Percentiles rank a stretch among this genome's conserved stretches.
phyloP scores from a whole-genome alignment of 2,329 filamentous ascomycete species.

The Penicillium freii region DNA sequence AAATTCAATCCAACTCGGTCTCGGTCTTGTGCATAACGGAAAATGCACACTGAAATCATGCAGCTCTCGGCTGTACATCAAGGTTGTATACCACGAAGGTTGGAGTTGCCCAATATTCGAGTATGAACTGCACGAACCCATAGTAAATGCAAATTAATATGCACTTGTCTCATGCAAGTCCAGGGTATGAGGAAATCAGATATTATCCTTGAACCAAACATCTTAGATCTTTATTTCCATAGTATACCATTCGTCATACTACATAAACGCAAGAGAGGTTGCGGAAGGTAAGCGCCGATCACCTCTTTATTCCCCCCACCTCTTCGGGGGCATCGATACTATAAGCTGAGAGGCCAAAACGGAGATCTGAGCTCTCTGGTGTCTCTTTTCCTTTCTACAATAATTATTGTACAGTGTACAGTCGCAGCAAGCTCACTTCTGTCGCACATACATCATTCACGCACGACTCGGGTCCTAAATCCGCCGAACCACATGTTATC shows the following conservation, averaged over 20 bases:
- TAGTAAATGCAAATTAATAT: background rate
- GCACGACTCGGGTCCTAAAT: conserved; percentile 4
- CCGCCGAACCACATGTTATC: conserved; percentile 17
- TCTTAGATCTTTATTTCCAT: conserved; percentile 17
- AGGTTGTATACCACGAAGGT: background rate
- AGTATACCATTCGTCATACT: conserved; percentile 9
- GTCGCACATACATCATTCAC: conserved; percentile 5
- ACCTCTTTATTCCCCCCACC: background rate
- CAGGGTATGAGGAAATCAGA: background rate
- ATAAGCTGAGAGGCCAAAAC: background rate
- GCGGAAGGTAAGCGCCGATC: background rate
- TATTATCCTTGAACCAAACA: background rate
- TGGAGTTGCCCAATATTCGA: background rate
- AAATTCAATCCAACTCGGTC: conserved; percentile 12
- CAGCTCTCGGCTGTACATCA: background rate
- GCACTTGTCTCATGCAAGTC: background rate
- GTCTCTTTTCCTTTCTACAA: background rate
- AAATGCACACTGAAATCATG: conserved; percentile 9
- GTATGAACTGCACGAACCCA: background rate
- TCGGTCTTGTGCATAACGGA: conserved; percentile 5
- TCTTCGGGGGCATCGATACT: background rate
- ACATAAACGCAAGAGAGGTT: background rate
- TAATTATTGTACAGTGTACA: background rate
- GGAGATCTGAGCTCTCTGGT: conserved; percentile 1
- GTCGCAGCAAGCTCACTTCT: conserved; percentile 7